Base-by-base conservation (phyloP, 345 rosid species). In the Eucalyptus dawsonii region DNA sequence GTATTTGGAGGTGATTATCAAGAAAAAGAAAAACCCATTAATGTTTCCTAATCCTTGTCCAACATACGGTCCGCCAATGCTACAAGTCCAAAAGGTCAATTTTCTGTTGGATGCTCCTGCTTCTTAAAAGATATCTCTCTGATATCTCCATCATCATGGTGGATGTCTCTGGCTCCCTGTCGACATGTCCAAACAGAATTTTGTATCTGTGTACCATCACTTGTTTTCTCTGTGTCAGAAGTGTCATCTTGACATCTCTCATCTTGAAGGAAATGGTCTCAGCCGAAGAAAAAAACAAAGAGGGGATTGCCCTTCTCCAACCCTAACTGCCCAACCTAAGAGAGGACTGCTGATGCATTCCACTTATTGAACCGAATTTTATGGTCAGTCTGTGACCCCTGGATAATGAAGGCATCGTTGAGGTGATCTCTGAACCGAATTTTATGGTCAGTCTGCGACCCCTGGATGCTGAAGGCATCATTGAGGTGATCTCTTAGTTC, bases 111-210 rank as follows among this genome's bases (percentile, higher is more conserved):
- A 40, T 76, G 83, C 83, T 76, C 83, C 83, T 76, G 25, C 83
- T 21, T 76, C 27, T 76, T 76, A 45, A 76, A 76, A 40, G 83
- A 40, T 37, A 6, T 76, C 45, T 37, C 83, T 76, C 83, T 76
- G 27, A 40, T 76, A 76, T 21, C 15, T 11, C 45, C 81, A 76
- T 76, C 83, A 76, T 76, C 53, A 87, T 11, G 24, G n/a, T 27
- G 49, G 56, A 80, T 19, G 50, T 44, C 86, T 22, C 86, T 22
- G 91, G 87, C 42, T 54, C 89, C 93, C 98, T 95, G 95, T 96
- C 98, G 95, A 89, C 34, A 91, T 92, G 93, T 93, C 89, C 92
- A 96, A 91, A 90, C 93, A 90, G 31, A 95, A 88, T 89, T 95
- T 88, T 53, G 93, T 89, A 37, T 29, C 34, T 40, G 47, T 40